Percentiles rank a stretch among this genome's conserved stretches.
These are phyloP conservation scores for Nicotiana tabacum DNA, from an alignment of 257 asterid genomes.

Conservation along the genomic window DNA sequence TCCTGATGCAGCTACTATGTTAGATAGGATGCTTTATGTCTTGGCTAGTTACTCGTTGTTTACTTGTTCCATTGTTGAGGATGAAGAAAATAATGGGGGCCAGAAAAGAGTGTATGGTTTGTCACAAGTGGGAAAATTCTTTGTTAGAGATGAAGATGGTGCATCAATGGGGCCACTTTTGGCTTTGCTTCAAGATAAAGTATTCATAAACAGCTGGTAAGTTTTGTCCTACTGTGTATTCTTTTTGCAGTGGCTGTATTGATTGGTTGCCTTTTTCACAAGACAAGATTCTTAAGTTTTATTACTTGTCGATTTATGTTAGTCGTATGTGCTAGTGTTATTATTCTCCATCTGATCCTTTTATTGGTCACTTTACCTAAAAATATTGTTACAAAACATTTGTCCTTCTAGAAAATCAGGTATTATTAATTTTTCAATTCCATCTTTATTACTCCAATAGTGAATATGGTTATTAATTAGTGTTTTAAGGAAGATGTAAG, in stretches of 20 bases:
- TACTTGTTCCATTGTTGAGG: conserved; percentile 12
- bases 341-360: too few relatives aligned
- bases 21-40: conserved; percentile 37
- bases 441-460: too few relatives aligned
- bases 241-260: not conserved
- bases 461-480: too few relatives aligned
- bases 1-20: conserved; percentile 19
- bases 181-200: conserved; percentile 22
- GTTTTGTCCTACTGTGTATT: not conserved
- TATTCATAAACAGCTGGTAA: conserved; percentile 16
- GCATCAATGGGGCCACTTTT: conserved; percentile 21
- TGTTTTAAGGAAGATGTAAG: too few relatives aligned
- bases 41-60: conserved; percentile 30
- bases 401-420: too few relatives aligned
- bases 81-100: not conserved
- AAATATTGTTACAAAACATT: too few relatives aligned
- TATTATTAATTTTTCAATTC: too few relatives aligned
- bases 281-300: too few relatives aligned
- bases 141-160: conserved; percentile 24
- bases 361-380: too few relatives aligned
- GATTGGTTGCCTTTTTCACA: too few relatives aligned
- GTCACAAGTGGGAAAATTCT: conserved; percentile 24
- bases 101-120: conserved; percentile 16
- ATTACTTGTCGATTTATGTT: too few relatives aligned
- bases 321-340: too few relatives aligned